Conservation (phyloP, 331 rosid species). For the Pyrus hybrid region DNA sequence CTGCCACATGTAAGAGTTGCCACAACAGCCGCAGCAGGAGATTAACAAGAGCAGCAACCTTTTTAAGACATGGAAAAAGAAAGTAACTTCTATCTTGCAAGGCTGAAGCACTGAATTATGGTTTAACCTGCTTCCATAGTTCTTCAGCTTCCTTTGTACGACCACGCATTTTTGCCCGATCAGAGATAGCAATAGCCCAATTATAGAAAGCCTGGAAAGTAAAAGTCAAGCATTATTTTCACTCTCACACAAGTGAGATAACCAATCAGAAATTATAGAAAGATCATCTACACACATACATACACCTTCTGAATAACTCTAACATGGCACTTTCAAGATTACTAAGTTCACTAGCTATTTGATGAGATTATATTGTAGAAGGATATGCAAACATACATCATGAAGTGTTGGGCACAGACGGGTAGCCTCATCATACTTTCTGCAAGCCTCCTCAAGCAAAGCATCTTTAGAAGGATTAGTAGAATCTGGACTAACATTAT, state of each 20-base stretch:
- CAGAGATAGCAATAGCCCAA: slow-evolving; percentile 99
- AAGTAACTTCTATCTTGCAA: not conserved
- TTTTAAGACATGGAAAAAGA: not conserved
- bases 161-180: slow-evolving; percentile 99
- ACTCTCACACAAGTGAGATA: not conserved
- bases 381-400: slow-evolving; percentile 61
- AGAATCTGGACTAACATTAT: slow-evolving; percentile 88
- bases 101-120: slow-evolving; percentile 11
- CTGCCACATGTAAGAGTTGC: not conserved
- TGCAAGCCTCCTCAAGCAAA: slow-evolving; percentile 98
- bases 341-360: not conserved
- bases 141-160: slow-evolving; percentile 99
- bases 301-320: not conserved
- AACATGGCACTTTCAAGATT: not conserved
- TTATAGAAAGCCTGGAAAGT: slow-evolving; percentile 82
- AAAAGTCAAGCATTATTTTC: not conserved
- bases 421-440: slow-evolving; percentile 95
- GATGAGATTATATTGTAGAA: slow-evolving; percentile 6
- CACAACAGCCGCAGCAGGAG: not conserved
- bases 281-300: not conserved
- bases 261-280: not conserved
- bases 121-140: slow-evolving; percentile 90
- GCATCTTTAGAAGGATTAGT: slow-evolving; percentile 94
- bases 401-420: slow-evolving; percentile 89
- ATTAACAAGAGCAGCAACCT: not conserved